Evolutionary conservation across 106 monocot species (phyloP).

Genomic region (Platanthera guangdongensis): DNA sequence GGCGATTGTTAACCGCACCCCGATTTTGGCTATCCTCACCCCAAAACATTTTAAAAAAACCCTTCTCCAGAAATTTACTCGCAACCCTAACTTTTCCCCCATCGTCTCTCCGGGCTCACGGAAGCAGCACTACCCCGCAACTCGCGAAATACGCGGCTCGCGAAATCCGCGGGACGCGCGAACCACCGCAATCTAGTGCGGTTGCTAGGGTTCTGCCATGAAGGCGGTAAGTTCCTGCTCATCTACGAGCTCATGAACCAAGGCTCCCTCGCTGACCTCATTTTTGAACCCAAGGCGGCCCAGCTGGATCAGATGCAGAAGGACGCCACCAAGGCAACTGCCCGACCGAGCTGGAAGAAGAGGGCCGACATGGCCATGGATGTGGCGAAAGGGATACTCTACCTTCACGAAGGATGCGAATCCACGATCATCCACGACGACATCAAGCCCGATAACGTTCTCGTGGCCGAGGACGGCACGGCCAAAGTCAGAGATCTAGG

Average conservation of each 20-base stretch:
- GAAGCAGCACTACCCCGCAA: too few relatives aligned
- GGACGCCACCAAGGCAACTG: too few relatives aligned
- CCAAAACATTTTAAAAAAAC: too few relatives aligned
- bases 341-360: slow-evolving; percentile 12
- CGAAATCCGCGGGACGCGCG: slow-evolving; percentile 16
- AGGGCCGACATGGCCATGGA: slow-evolving; percentile 3
- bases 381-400: slow-evolving; percentile 11
- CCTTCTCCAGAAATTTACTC: too few relatives aligned
- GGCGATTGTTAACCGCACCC: too few relatives aligned
- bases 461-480: slow-evolving; percentile 35
- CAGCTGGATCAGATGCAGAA: background rate
- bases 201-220: slow-evolving; percentile 29
- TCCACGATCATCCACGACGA: slow-evolving; percentile 48
- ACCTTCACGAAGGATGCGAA: slow-evolving; percentile 24
- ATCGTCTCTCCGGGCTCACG: too few relatives aligned
- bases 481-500: slow-evolving; percentile 68
- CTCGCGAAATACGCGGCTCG: too few relatives aligned
- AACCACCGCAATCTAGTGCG: slow-evolving; percentile 26
- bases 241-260: slow-evolving; percentile 32
- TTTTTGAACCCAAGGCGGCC: background rate
- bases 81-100: too few relatives aligned
- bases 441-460: slow-evolving; percentile 51
- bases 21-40: too few relatives aligned
- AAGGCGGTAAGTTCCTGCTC: slow-evolving; percentile 12
- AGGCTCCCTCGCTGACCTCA: slow-evolving; percentile 15